Evolutionary conservation across 768 basidiomycete genomes (phyloP), one percentile per base, ranked within the genome.

Genomic region (Boletus coccyginus): DNA sequence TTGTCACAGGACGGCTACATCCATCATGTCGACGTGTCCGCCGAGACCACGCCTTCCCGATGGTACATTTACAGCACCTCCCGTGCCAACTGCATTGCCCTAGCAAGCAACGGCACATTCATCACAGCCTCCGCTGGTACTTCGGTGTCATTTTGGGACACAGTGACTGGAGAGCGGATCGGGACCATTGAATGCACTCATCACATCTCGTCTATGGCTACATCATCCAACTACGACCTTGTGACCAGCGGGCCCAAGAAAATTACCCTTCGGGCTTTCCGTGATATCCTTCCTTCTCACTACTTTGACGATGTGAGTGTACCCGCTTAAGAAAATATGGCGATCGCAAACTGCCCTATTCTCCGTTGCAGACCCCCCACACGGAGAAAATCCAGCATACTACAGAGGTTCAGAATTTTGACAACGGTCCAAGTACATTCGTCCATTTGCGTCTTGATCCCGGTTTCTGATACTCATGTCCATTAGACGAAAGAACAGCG

Each of bases 141-240:
- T 0, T 56, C 47, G 11, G 40, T 61, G 16, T 61, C 60, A 3
- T 52, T 61, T 21, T 60, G 58, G 58, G 33, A 56, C 41, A n/a
- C 24, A 2, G 35, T 3, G 0, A 60, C 53, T 1, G 51, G 43
- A 24, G 5, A 50, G 11, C 52, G 47, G 24, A 54, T 60, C 4
- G 52, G 44, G 0, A n/a, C 19, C 16, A 27, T 21, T 33, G 2
- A 32, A 14, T n/a, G 44, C 5, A 1, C 32, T 5, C 1, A 19
- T 12, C 0, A 10, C n/a, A 11, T 35, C 16, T 1, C 2, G 7
- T 43, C 29, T 21, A 56, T 59, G 41, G 31, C 41, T 1, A 53
- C 53, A 3, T 58, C 58, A 1, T 7, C 51, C 8, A 41, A 50
- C 8, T 33, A 48, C 12, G 16, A 40, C 19, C 17, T 58, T 11